A percentile compares a stretch with the other conserved stretches of the same genome.
phyloP scores from a whole-genome alignment of 179 eudicot species.

The Camellia oleifera region DNA sequence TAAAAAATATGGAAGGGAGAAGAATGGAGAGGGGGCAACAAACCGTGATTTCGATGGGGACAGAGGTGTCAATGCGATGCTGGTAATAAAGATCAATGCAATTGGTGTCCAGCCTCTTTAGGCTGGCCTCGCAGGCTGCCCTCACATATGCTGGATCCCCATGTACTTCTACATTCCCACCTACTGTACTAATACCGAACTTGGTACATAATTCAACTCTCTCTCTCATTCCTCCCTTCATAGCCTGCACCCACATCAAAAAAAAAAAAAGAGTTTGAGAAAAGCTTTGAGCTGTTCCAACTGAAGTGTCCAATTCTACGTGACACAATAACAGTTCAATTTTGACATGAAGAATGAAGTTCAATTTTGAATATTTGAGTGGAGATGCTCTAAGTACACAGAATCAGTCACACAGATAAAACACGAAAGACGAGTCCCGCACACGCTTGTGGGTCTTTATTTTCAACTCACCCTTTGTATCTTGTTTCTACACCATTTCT shows the following conservation, averaged over 20 bases:
- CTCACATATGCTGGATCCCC: conserved; percentile 10
- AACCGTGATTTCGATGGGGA: conserved; percentile 13
- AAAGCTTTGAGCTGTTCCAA: too few relatives aligned
- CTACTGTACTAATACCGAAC: not conserved
- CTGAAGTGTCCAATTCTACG: not conserved
- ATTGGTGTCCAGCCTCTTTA: conserved; percentile 17
- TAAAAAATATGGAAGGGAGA: not conserved
- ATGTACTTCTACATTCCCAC: not conserved
- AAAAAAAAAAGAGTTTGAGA: too few relatives aligned
- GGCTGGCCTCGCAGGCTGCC: conserved; percentile 14
- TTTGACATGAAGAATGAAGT: too few relatives aligned
- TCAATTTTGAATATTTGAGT: too few relatives aligned
- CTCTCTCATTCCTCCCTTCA: conserved; percentile 2
- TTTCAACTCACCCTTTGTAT: too few relatives aligned
- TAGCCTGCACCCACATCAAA: not conserved
- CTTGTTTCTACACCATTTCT: too few relatives aligned
- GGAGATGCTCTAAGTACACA: too few relatives aligned
- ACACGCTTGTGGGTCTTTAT: too few relatives aligned
- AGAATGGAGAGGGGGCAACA: not conserved
- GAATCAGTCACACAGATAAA: too few relatives aligned
- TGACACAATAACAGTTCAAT: too few relatives aligned
- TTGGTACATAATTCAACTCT: conserved; percentile 10
- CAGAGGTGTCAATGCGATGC: conserved; percentile 19
- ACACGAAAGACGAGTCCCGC: too few relatives aligned
- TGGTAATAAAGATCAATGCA: conserved; percentile 23